A percentile compares a stretch with the other conserved stretches of the same genome.
Conservation (phyloP, 495 filamentous ascomycete genomes). For the Penicillium flavigenum region DNA sequence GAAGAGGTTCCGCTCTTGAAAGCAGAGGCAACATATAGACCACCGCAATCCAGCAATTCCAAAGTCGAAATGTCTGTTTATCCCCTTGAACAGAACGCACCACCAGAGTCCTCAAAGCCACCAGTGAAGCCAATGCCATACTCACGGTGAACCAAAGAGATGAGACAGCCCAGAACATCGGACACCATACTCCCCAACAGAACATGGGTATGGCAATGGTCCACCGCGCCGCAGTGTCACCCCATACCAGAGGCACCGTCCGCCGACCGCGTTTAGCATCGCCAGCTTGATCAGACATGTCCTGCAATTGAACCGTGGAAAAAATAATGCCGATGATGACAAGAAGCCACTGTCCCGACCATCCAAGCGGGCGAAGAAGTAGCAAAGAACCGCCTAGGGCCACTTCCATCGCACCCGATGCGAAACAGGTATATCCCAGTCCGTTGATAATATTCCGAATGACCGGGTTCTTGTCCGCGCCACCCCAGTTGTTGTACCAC, state of each 20-base stretch:
- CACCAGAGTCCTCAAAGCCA: not conserved
- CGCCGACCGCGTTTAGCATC: slow-evolving; percentile 38
- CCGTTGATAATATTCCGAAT: slow-evolving; percentile 36
- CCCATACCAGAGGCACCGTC: slow-evolving; percentile 40
- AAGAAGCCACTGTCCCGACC: slow-evolving; percentile 32
- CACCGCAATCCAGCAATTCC: slow-evolving; percentile 10
- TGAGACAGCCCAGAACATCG: slow-evolving; percentile 29
- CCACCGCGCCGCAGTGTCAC: slow-evolving; percentile 39
- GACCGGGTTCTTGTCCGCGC: slow-evolving; percentile 22
- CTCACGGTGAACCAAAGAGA: not conserved
- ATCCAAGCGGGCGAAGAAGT: not conserved
- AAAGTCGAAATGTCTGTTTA: slow-evolving; percentile 5
- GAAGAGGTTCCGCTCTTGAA: not conserved
- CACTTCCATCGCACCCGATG: slow-evolving; percentile 30
- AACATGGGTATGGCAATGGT: slow-evolving; percentile 34
- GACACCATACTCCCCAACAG: slow-evolving; percentile 37
- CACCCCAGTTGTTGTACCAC: slow-evolving; percentile 38
- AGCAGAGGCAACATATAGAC: slow-evolving; percentile 7
- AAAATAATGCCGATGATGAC: slow-evolving; percentile 40
- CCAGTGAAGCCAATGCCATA: not conserved
- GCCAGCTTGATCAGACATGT: slow-evolving; percentile 42
- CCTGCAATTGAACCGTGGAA: slow-evolving; percentile 48
- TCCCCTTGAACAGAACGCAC: slow-evolving; percentile 1
- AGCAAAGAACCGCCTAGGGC: slow-evolving; percentile 12
- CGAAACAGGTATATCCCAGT: slow-evolving; percentile 28